phyloP scores from a whole-genome alignment of 371 early-diverging fungal species.

The Mucor ambiguus region DNA sequence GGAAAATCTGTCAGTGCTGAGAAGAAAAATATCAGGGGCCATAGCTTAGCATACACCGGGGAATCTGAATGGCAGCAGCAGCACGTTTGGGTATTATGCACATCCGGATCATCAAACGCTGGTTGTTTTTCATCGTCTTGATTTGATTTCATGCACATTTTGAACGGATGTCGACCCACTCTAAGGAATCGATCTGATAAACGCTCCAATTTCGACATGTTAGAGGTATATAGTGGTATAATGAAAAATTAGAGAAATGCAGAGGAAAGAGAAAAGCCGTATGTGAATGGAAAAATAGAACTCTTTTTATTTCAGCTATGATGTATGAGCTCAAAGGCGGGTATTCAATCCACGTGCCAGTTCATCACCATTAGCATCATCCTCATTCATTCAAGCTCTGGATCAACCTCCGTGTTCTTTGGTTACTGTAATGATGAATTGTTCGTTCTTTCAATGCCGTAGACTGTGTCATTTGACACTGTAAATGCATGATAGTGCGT shows the following conservation, averaged over 20 bases:
- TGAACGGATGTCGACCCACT: slow-evolving; percentile 28
- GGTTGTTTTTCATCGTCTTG: slow-evolving; percentile 5
- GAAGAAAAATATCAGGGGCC: slow-evolving; percentile 37
- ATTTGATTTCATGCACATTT: slow-evolving; percentile 16
- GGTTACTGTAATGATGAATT: slow-evolving; percentile 12
- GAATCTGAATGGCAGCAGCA: slow-evolving; percentile 35
- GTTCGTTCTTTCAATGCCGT: slow-evolving; percentile 29
- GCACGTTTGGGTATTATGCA: slow-evolving; percentile 16
- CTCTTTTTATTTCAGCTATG: not conserved
- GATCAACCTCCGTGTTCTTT: not conserved
- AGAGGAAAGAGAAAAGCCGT: not conserved
- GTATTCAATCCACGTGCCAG: slow-evolving; percentile 11
- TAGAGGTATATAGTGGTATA: not conserved
- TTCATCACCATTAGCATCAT: not conserved
- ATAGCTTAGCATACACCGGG: slow-evolving; percentile 26
- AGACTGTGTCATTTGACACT: slow-evolving; percentile 37
- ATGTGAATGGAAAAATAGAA: not conserved
- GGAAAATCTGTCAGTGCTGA: slow-evolving; percentile 40
- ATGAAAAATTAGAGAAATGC: not conserved
- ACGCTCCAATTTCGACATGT: slow-evolving; percentile 15
- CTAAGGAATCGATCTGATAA: slow-evolving; percentile 13
- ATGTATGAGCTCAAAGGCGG: slow-evolving; percentile 8
- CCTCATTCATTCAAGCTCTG: not conserved
- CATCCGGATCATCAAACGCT: slow-evolving; percentile 14
- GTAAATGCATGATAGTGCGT: slow-evolving; percentile 32